phyloP scores from a whole-genome alignment of 139 green algal species.

The Penium margaritaceum region DNA sequence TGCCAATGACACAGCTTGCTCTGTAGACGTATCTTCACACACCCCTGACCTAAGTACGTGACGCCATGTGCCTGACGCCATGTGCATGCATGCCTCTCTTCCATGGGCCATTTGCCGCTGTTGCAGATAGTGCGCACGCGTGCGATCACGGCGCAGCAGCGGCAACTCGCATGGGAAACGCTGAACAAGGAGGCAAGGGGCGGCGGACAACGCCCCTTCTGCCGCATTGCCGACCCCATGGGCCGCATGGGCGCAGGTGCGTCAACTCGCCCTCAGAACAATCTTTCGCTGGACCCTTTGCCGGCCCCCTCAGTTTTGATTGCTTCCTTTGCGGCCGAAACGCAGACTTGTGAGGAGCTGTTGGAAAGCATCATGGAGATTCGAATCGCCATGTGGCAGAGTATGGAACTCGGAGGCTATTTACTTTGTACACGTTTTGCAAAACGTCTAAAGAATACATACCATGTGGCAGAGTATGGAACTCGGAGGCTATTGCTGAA shows the following conservation, averaged over 20 bases:
- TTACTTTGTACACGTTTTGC: too few species aligned
- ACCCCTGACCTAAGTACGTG: neutral
- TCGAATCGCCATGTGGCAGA: neutral
- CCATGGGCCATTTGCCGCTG: neutral
- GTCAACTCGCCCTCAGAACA: neutral
- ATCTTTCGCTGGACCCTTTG: too few species aligned
- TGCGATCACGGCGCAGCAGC: neutral
- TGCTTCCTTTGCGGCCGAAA: neutral
- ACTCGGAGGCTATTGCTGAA: too few species aligned
- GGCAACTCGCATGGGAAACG: slow-evolving; percentile 21
- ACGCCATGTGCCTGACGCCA: neutral
- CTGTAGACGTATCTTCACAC: neutral
- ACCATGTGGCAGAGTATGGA: too few species aligned
- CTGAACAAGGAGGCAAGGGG: slow-evolving; percentile 7
- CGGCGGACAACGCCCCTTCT: slow-evolving; percentile 25
- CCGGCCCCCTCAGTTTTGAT: too few species aligned
- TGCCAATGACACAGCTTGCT: neutral
- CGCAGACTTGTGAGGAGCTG: neutral
- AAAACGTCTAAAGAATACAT: too few species aligned
- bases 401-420: too few species aligned
- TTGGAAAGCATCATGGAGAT: neutral
- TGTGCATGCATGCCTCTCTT: neutral
- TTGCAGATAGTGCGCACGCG: slow-evolving; percentile 19
- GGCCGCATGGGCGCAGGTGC: slow-evolving; percentile 31
- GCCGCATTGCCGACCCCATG: slow-evolving; percentile 7